Evolutionary conservation across 164 flowering plant species (phyloP).

Genomic region (Magnolia kwangsiensis): DNA sequence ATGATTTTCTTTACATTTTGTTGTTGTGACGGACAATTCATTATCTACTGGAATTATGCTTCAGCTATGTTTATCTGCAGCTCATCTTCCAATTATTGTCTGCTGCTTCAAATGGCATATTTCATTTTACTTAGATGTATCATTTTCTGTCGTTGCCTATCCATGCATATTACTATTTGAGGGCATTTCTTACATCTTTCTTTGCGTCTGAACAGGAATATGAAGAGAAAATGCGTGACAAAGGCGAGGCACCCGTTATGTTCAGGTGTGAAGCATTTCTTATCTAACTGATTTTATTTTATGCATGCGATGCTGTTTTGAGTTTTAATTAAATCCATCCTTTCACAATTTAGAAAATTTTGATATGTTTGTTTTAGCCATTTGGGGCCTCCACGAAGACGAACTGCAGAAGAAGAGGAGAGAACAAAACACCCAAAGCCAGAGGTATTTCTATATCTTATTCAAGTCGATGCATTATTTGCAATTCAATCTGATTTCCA

Average conservation of each 20-base stretch:
- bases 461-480: not conserved
- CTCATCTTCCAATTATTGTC: too few species aligned
- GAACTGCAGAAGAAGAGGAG: constrained; percentile 88
- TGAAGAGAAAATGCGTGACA: constrained; percentile 82
- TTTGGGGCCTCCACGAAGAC: constrained; percentile 80
- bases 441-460: constrained; percentile 47
- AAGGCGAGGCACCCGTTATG: constrained; percentile 99
- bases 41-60: too few species aligned
- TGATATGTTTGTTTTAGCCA: constrained; percentile 55
- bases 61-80: too few species aligned
- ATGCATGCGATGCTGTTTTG: not conserved
- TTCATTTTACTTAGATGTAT: not conserved
- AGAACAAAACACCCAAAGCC: constrained; percentile 83
- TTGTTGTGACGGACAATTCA: too few species aligned
- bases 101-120: not conserved
- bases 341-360: not conserved
- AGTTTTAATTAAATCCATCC: not conserved
- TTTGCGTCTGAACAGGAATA: constrained; percentile 52
- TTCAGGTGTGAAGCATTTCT: constrained; percentile 56
- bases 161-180: not conserved
- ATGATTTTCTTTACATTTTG: too few species aligned
- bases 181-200: not conserved
- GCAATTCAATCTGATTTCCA: constrained; percentile 1
- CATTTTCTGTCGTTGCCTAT: not conserved
- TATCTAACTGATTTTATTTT: not conserved